Evolutionary conservation across 345 rosid species (phyloP), one percentile per base, ranked within the genome.

Genomic region (Abelmoschus esculentus): DNA sequence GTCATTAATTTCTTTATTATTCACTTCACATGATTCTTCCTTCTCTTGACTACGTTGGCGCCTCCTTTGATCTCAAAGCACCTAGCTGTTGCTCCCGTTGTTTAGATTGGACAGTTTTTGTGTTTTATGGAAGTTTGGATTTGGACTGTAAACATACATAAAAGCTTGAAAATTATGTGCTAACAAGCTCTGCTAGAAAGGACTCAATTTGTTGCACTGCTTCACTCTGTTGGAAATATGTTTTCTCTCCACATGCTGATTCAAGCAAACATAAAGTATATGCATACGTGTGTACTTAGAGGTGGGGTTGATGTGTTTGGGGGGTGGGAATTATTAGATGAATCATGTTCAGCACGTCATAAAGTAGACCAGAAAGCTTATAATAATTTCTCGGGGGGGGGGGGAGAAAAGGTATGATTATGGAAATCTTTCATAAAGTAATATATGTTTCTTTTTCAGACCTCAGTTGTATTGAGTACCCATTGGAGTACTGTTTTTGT

Each of bases 1-100:
- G 49, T 44, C 62, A 12, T 61, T 47, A 26, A 46, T 44, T 46
- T 19, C 72, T 47, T 72, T 73, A 4, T 44, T 61, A 26, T 73
- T 66, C 34, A 53, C 47, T 61, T 66, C 42, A 49, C 38, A 79
- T 56, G 40, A 46, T 55, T 68, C 70, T 77, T 15, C 66, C 28
- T 31, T 47, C 17, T 29, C 52, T 57, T 40, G 29, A 63, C 18
- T 70, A 13, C 57, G 6, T 62, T 49, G 70, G 70, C 36, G 72
- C 70, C 31, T 18, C 68, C n/a, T 70, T 68, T 59, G 18, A 54
- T 44, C 66, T 9, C 34, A 56, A 36, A 63, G 71, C 76, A 49
- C 18, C 67, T 59, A 63, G 70, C 7, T 32, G 12, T 54, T 61
- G 70, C 63, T 6, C 57, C 57, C 12, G 57, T 69, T 77, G 55